Evolutionary conservation across 2,329 filamentous ascomycete species (phyloP).

Genomic region (Leptographium radiaticola): DNA sequence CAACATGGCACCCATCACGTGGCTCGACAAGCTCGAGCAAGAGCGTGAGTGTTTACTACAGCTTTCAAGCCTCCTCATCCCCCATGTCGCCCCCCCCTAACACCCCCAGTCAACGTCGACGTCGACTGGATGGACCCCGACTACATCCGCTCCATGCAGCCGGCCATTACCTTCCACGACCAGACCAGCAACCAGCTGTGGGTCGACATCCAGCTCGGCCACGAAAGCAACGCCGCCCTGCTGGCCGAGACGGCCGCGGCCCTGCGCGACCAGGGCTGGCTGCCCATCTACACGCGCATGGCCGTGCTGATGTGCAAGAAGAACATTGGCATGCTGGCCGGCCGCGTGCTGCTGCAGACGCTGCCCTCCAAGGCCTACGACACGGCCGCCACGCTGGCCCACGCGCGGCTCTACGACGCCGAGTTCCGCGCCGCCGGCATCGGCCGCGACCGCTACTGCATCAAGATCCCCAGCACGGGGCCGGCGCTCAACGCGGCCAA

Average conservation of each 20-base stretch:
- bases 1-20: constrained; percentile 16
- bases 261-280: constrained; percentile 30
- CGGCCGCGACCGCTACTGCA: constrained; percentile 30
- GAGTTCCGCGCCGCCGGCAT: constrained; percentile 33
- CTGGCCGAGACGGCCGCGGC: constrained; percentile 28
- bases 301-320: constrained; percentile 32
- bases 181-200: constrained; percentile 37
- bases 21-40: constrained; percentile 30
- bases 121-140: constrained; percentile 39
- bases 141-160: constrained; percentile 23
- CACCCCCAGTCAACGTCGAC: constrained; percentile 31
- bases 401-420: constrained; percentile 30
- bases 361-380: constrained; percentile 33
- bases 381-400: constrained; percentile 27
- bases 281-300: constrained; percentile 33
- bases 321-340: constrained; percentile 31
- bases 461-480: constrained; percentile 38
- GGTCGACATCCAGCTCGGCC: constrained; percentile 32
- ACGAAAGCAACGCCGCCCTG: constrained; percentile 28
- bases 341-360: constrained; percentile 35
- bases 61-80: no score
- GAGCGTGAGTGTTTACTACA: constrained; percentile 23
- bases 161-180: constrained; percentile 29
- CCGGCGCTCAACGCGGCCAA: constrained; percentile 31
- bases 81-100: not conserved